These are phyloP conservation scores for Colletotrichum horii DNA, from an alignment of 2,329 filamentous ascomycete genomes.

Conservation along the genomic window DNA sequence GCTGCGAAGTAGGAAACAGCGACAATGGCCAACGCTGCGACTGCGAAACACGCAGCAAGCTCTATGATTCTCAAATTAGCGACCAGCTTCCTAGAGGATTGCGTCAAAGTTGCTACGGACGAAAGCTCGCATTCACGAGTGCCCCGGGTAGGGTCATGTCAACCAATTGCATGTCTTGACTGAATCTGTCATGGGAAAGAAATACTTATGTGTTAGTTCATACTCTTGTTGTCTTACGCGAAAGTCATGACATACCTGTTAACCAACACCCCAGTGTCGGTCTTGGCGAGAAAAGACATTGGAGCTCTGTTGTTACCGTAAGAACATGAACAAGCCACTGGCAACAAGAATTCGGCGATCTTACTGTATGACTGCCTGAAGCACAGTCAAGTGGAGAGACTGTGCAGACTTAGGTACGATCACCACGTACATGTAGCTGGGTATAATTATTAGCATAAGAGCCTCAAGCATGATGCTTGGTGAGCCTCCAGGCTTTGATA, in stretches of 20 bases:
- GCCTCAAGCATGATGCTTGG: not conserved
- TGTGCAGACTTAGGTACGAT: slow-evolving; percentile 3
- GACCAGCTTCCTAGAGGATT: not conserved
- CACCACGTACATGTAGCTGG: slow-evolving; percentile 8
- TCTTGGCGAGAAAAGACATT: slow-evolving; percentile 35
- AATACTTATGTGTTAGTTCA: slow-evolving; percentile 6
- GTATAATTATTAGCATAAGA: not conserved
- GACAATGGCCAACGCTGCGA: not conserved
- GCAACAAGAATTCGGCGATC: not conserved
- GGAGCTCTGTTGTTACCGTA: slow-evolving; percentile 2
- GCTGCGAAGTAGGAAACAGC: not conserved
- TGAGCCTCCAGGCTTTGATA: not conserved
- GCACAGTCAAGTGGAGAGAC: slow-evolving; percentile 2
- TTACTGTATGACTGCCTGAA: not conserved
- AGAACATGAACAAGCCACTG: not conserved
- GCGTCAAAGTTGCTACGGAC: not conserved
- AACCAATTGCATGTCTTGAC: slow-evolving; percentile 43
- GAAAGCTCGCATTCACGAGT: not conserved
- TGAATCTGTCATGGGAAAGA: slow-evolving; percentile 39
- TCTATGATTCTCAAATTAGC: not conserved
- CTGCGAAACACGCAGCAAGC: not conserved
- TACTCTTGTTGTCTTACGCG: not conserved
- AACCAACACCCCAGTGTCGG: slow-evolving; percentile 38
- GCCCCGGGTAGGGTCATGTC: slow-evolving; percentile 37
- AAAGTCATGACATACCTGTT: slow-evolving; percentile 28